These are phyloP conservation scores for Dioszegia crocea DNA, from an alignment of 768 basidiomycete genomes.

Conservation along the genomic window DNA sequence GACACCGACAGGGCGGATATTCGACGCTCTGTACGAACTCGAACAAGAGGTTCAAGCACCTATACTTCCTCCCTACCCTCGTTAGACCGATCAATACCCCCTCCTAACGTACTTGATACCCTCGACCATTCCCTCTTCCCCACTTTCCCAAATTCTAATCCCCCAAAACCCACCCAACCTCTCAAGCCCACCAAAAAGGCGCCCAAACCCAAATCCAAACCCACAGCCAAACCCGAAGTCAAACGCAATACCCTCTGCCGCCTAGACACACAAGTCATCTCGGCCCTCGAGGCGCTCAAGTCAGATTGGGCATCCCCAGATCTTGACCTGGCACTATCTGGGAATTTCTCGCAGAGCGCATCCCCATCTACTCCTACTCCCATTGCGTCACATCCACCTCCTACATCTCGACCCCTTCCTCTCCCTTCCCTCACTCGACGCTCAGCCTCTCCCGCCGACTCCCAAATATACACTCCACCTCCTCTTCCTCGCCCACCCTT, in stretches of 20 bases:
- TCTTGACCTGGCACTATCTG: slow-evolving; percentile 18
- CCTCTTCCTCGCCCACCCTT: neutral
- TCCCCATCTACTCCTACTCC: neutral
- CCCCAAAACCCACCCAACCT: neutral
- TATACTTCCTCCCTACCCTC: no score
- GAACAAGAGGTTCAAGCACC: no score
- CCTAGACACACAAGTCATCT: slow-evolving; percentile 28
- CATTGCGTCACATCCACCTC: neutral
- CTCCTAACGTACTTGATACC: neutral
- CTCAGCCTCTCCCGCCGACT: neutral
- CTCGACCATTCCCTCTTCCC: slow-evolving; percentile 22
- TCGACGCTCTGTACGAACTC: no score
- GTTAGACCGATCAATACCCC: no score
- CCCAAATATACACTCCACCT: neutral
- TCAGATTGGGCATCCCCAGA: slow-evolving; percentile 20
- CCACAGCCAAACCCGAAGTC: no score
- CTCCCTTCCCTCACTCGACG: neutral
- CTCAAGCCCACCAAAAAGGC: neutral
- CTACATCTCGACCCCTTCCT: neutral
- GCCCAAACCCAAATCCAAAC: no score
- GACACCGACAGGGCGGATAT: no score
- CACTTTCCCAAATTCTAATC: slow-evolving; percentile 16
- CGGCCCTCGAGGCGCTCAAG: slow-evolving; percentile 19
- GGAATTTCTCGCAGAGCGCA: neutral
- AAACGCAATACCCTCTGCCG: slow-evolving; percentile 19